These are phyloP conservation scores for Hirschfeldia incana DNA, from an alignment of 345 rosid genomes.

Conservation along the genomic window DNA sequence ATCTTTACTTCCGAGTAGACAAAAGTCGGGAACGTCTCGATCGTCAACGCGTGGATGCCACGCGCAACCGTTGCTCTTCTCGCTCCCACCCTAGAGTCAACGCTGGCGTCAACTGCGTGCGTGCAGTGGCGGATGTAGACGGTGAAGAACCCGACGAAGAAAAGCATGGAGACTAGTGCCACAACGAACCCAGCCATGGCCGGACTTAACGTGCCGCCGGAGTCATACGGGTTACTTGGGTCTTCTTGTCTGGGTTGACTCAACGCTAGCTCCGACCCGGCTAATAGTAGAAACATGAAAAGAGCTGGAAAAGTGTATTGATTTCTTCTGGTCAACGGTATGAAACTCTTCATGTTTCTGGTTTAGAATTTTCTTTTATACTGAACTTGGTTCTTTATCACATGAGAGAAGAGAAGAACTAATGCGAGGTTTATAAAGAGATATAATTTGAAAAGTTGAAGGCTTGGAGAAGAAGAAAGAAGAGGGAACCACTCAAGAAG, in stretches of 20 bases:
- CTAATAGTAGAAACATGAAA: slow-evolving; percentile 19
- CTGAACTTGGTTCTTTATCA: neutral
- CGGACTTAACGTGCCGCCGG: slow-evolving; percentile 47
- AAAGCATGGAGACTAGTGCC: slow-evolving; percentile 60
- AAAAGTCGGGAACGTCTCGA: slow-evolving; percentile 71
- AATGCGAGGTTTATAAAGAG: slow-evolving; percentile 11
- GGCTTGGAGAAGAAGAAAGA: slow-evolving; percentile 21
- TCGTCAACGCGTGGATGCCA: slow-evolving; percentile 50
- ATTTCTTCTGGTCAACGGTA: neutral
- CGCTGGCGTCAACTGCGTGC: slow-evolving; percentile 20
- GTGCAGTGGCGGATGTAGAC: slow-evolving; percentile 77
- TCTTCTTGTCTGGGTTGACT: slow-evolving; percentile 11
- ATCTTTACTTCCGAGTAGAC: slow-evolving; percentile 69
- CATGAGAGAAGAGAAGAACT: neutral
- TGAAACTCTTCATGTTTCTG: slow-evolving; percentile 10
- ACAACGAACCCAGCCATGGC: slow-evolving; percentile 67
- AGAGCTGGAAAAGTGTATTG: neutral
- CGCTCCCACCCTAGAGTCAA: slow-evolving; percentile 7
- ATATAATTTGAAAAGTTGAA: slow-evolving; percentile 6
- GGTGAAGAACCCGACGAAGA: slow-evolving; percentile 58
- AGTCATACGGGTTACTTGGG: slow-evolving; percentile 17
- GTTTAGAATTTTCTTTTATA: no score
- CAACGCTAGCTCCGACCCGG: slow-evolving; percentile 23
- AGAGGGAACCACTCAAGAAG: neutral
- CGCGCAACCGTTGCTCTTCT: slow-evolving; percentile 46